Percentiles rank a stretch among this genome's conserved stretches.
Evolutionary conservation across 768 basidiomycete species (phyloP).

Genomic region (Leccinum subgranulosum): DNA sequence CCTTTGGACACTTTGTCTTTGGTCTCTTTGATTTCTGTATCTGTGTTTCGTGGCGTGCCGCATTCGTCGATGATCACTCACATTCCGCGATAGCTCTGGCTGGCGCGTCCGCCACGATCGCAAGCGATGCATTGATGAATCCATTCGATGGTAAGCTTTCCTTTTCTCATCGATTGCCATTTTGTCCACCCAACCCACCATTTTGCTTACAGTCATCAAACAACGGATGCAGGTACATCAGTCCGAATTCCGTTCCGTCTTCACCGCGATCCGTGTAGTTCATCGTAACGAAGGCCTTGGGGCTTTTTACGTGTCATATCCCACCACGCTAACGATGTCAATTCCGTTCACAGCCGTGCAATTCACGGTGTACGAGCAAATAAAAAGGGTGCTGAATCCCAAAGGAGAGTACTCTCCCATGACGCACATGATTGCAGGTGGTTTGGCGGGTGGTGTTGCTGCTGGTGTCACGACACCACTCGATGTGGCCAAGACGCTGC

Average conservation of each 20-base stretch:
- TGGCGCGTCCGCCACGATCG: constrained; percentile 91
- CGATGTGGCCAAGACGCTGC: constrained; percentile 95
- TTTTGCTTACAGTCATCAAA: constrained; percentile 79
- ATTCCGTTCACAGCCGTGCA: constrained; percentile 99
- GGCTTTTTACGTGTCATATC: constrained; percentile 98
- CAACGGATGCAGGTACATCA: constrained; percentile 98
- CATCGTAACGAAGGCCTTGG: constrained; percentile 80
- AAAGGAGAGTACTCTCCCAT: constrained; percentile 84
- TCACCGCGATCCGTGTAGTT: constrained; percentile 81
- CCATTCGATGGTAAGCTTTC: constrained; percentile 88
- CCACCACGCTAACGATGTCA: constrained; percentile 94
- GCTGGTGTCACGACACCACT: constrained; percentile 95
- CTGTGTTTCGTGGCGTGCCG: neutral
- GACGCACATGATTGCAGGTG: constrained; percentile 91
- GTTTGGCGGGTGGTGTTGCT: constrained; percentile 88
- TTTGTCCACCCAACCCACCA: constrained; percentile 11
- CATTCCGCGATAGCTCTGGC: constrained; percentile 66
- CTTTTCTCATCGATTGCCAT: neutral
- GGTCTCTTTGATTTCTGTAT: neutral
- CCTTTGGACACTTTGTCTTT: neutral
- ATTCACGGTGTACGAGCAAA: constrained; percentile 92
- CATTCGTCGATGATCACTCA: constrained; percentile 9
- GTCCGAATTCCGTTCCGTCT: constrained; percentile 85
- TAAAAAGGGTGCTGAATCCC: constrained; percentile 86
- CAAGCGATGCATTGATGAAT: constrained; percentile 98